Percentiles rank a stretch among this genome's conserved stretches.
These are phyloP conservation scores for Diplocarpon mali DNA, from an alignment of 2,329 filamentous ascomycete genomes.

Conservation along the genomic window DNA sequence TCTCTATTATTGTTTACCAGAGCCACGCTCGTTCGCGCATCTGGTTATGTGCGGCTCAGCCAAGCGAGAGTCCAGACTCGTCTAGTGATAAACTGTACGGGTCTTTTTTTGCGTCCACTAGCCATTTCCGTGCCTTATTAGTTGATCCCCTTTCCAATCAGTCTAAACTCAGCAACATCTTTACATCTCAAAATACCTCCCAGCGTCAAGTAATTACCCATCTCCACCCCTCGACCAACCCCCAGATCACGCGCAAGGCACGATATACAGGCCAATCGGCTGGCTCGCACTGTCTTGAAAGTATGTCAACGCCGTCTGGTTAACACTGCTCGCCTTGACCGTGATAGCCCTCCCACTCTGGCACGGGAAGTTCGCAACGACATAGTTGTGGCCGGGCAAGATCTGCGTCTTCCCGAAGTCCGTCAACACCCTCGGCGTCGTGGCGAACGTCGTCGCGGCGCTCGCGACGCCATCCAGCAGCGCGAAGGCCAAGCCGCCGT, in stretches of 20 bases:
- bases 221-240: not conserved
- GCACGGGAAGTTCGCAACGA: constrained; percentile 21
- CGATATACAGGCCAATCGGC: constrained; percentile 24
- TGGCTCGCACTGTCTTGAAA: constrained; percentile 17
- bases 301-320: constrained; percentile 21
- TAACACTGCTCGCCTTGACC: constrained; percentile 14
- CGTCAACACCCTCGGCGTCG: constrained; percentile 14
- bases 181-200: no score
- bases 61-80: no score
- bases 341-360: constrained; percentile 11
- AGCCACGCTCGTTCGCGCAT: no score
- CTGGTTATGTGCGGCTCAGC: no score
- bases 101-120: no score
- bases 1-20: no score
- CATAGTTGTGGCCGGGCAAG: constrained; percentile 24
- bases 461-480: constrained; percentile 14
- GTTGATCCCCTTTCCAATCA: no score
- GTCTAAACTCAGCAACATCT: no score
- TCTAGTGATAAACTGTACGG: no score
- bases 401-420: constrained; percentile 23
- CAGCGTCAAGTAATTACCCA: no score
- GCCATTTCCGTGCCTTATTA: no score
- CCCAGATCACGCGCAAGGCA: constrained; percentile 15
- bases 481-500: constrained; percentile 23
- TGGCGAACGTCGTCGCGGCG: constrained; percentile 12